Percentiles rank a stretch among this genome's conserved stretches.
Evolutionary conservation across 371 early-diverging fungal species (phyloP).

Genomic region (Mucor sp.): DNA sequence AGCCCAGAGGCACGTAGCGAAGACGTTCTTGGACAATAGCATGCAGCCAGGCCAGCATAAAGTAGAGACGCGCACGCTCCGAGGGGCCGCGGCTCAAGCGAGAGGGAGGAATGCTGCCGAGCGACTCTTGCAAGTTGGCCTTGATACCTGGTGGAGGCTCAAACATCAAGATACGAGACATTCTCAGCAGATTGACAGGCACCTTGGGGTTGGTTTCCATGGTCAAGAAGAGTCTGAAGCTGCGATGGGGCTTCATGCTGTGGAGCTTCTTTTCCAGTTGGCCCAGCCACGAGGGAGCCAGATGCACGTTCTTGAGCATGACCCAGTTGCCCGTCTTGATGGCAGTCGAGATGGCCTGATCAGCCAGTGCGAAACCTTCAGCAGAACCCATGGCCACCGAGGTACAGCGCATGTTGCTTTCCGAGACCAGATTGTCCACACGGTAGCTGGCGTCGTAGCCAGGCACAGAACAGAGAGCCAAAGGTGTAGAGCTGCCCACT

Average conservation of each 20-base stretch:
- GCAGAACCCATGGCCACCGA: slow-evolving; percentile 98
- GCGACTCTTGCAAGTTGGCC: slow-evolving; percentile 89
- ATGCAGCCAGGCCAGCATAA: slow-evolving; percentile 97
- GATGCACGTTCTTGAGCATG: slow-evolving; percentile 96
- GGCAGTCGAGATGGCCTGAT: slow-evolving; percentile 86
- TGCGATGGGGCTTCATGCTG: slow-evolving; percentile 78
- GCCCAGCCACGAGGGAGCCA: slow-evolving; percentile 92
- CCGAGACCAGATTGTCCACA: slow-evolving; percentile 88
- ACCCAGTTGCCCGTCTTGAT: slow-evolving; percentile 93
- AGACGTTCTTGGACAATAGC: slow-evolving; percentile 93
- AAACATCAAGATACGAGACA: slow-evolving; percentile 92
- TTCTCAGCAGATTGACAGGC: slow-evolving; percentile 89
- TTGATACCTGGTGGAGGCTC: slow-evolving; percentile 97
- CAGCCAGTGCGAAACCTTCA: slow-evolving; percentile 93
- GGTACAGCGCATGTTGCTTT: slow-evolving; percentile 60
- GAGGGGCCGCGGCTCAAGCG: slow-evolving; percentile 73
- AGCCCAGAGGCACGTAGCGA: slow-evolving; percentile 96
- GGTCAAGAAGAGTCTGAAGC: slow-evolving; percentile 95
- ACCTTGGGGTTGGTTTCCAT: slow-evolving; percentile 97
- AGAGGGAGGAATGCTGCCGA: slow-evolving; percentile 67
- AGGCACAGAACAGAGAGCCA: slow-evolving; percentile 92
- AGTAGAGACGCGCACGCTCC: slow-evolving; percentile 90
- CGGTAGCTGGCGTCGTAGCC: slow-evolving; percentile 97
- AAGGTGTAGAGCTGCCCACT: slow-evolving; percentile 73
- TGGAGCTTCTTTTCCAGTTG: slow-evolving; percentile 95